phyloP scores from a whole-genome alignment of 2,329 filamentous ascomycete genomes.

The Phaeomoniella chlamydospora region DNA sequence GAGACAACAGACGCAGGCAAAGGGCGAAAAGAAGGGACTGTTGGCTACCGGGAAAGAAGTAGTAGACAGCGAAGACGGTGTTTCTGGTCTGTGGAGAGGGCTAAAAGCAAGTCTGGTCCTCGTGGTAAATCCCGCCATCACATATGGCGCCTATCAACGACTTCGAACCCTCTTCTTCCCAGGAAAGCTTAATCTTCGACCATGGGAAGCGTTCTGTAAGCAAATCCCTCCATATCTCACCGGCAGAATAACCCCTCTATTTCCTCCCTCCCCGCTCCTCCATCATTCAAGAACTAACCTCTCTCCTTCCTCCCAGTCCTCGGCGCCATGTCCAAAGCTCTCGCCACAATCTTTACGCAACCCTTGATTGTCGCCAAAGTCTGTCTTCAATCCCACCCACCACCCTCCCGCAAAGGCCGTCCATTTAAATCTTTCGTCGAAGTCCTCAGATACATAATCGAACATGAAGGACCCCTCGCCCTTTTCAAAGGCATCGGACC shows the following conservation, averaged over 20 bases:
- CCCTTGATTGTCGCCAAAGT: constrained; percentile 97
- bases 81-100: constrained; percentile 81
- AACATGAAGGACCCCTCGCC: constrained; percentile 70
- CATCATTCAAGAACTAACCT: too few species aligned
- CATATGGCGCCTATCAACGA: constrained; percentile 91
- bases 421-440: constrained; percentile 88
- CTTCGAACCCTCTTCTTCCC: constrained; percentile 66
- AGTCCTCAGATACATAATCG: constrained; percentile 85
- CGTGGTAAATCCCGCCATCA: constrained; percentile 93
- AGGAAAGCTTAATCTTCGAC: constrained; percentile 57
- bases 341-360: constrained; percentile 86
- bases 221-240: constrained; percentile 16
- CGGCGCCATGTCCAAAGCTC: constrained; percentile 79
- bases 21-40: constrained; percentile 71
- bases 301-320: constrained; percentile 46
- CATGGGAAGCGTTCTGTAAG: constrained; percentile 85
- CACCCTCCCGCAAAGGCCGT: constrained; percentile 68
- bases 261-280: background rate
- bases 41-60: constrained; percentile 81
- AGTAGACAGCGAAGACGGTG: constrained; percentile 76
- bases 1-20: constrained; percentile 83
- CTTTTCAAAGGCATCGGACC: constrained; percentile 95
- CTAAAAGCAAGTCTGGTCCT: constrained; percentile 91
- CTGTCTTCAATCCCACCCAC: constrained; percentile 84
- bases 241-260: background rate